Percentiles rank a stretch among this genome's conserved stretches.
Evolutionary conservation across 257 asterid genomes (phyloP).

Genomic region (Petunia axillaris): DNA sequence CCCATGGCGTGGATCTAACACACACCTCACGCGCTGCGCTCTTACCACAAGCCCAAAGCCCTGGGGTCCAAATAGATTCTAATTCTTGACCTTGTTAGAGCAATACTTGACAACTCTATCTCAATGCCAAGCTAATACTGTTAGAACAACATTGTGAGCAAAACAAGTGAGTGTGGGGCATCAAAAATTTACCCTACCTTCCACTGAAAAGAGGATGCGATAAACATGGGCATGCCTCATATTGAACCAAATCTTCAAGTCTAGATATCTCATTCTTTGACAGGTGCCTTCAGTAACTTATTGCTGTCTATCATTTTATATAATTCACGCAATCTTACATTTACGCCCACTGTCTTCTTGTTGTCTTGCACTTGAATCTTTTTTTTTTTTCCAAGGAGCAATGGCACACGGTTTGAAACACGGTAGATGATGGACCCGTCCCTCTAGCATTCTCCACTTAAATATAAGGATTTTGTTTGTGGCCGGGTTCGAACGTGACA

Average conservation of each 20-base stretch:
- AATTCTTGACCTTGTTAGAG: conserved; percentile 16
- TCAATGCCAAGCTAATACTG: background rate
- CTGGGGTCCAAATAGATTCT: background rate
- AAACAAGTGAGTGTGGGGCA: background rate
- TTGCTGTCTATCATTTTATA: background rate
- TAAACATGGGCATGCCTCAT: conserved; percentile 22
- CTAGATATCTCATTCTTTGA: background rate
- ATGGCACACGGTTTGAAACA: too few species aligned
- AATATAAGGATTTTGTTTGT: too few species aligned
- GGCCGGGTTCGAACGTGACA: too few species aligned
- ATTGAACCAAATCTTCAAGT: conserved; percentile 7
- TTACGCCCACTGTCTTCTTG: background rate
- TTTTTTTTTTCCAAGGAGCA: too few species aligned
- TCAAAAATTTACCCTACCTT: conserved; percentile 2
- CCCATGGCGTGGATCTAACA: too few species aligned
- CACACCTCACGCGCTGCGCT: too few species aligned
- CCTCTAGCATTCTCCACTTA: too few species aligned
- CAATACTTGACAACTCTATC: background rate
- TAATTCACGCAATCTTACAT: conserved; percentile 7
- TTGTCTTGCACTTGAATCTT: conserved; percentile 1
- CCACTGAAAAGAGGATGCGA: background rate
- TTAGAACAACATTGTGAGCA: background rate
- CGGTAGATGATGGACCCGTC: too few species aligned
- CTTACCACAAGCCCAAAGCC: too few species aligned
- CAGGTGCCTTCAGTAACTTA: background rate